phyloP scores from a whole-genome alignment of 2,329 filamentous ascomycete species.

The Didymella lethalis region DNA sequence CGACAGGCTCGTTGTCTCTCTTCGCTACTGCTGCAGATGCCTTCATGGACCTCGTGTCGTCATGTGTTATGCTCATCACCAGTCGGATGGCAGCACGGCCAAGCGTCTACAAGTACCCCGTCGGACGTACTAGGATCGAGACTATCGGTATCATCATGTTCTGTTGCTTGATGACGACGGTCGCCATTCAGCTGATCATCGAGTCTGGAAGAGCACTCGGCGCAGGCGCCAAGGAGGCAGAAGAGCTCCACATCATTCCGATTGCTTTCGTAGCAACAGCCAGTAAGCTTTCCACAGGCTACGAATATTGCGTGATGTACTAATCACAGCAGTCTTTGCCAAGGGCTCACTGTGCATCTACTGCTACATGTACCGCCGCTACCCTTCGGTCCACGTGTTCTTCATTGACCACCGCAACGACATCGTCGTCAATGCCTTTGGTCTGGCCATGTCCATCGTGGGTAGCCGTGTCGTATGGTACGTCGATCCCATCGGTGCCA shows the following conservation, averaged over 20 bases:
- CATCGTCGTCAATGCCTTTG: slow-evolving; percentile 64
- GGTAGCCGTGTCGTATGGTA: slow-evolving; percentile 65
- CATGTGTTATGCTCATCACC: slow-evolving; percentile 68
- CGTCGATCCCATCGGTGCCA: slow-evolving; percentile 68
- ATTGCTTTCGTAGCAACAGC: slow-evolving; percentile 63
- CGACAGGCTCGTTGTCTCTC: slow-evolving; percentile 67
- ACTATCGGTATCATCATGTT: slow-evolving; percentile 72
- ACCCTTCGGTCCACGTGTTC: slow-evolving; percentile 65
- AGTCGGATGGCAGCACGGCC: slow-evolving; percentile 66
- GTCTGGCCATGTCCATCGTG: slow-evolving; percentile 64
- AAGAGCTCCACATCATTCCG: slow-evolving; percentile 62
- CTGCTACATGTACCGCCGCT: slow-evolving; percentile 62
- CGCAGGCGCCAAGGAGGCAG: slow-evolving; percentile 53
- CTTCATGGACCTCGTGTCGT: slow-evolving; percentile 71
- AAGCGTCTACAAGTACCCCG: slow-evolving; percentile 69
- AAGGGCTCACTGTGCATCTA: slow-evolving; percentile 63
- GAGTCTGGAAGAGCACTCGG: slow-evolving; percentile 64
- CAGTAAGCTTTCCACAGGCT: slow-evolving; percentile 52
- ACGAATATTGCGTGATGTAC: slow-evolving; percentile 11
- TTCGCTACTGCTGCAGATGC: slow-evolving; percentile 73
- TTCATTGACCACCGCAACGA: slow-evolving; percentile 67
- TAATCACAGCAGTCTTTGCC: slow-evolving; percentile 54
- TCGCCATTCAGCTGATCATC: slow-evolving; percentile 68
- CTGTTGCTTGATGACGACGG: slow-evolving; percentile 71
- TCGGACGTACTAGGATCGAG: slow-evolving; percentile 69